Base-by-base conservation (phyloP, 2,329 filamentous ascomycete genomes). In the Claviceps lovelessii region DNA sequence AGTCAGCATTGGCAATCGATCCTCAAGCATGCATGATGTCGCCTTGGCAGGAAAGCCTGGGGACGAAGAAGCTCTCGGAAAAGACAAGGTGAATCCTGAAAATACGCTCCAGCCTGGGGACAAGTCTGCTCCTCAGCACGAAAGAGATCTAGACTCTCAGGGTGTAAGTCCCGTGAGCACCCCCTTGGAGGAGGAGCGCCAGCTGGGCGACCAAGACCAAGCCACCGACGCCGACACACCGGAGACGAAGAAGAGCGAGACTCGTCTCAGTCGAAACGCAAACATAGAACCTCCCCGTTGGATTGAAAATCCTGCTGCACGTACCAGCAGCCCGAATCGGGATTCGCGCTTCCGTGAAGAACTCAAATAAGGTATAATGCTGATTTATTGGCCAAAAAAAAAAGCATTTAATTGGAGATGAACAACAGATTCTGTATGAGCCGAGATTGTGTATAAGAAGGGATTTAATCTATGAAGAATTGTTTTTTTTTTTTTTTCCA, bases 301-400 rank as follows among this genome's bases (percentile, higher is more conserved):
- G 1, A 65, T 75, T 8, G 62, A 59, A 39, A 69, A 70, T 13
- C 60, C 64, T 17, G 62, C 61, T 0, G 59, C 59, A 23, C 64
- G 67, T n/a, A 68, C 70, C 50, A 73, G 73, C 49, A 72, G 78
- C 63, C 78, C 79, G 0, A 74, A 68, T 5, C 69, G 80, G 53
- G 78, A 79, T 58, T 81, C 80, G 44, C 77, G 72, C 60, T 85
- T 85, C 59, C 71, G 70, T 50, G 81, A 85, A 67, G 76, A 78
- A 58, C 73, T 83, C 54, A 63, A 68, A 47, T 61, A 58, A 37
- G 49, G 41, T 49, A 23, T 2, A 23, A 2, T 23, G 23, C 23
- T 23, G 23, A 23, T 23, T 23, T 23, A 2, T 23, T 23, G 23
- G 23, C 23, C 23, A 23, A 23, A 23, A 23, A 23, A 23, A 23